Evolutionary conservation across 2,329 filamentous ascomycete genomes (phyloP), one percentile per base, ranked within the genome.

Genomic region (Aspergillus cejpii): DNA sequence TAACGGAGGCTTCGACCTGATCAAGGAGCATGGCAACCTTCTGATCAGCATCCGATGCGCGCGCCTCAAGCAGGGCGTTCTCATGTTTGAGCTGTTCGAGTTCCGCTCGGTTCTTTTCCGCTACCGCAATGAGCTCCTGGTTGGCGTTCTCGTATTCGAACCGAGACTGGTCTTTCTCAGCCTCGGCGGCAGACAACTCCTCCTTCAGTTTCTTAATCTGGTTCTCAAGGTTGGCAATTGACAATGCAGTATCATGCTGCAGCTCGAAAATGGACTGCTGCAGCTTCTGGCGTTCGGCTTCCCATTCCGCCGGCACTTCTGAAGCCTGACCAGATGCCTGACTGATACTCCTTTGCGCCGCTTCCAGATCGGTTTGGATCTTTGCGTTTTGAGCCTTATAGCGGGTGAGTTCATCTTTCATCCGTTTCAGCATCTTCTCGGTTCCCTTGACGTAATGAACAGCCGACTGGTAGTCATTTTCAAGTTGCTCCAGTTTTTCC

Each of bases 401-500:
- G 46, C 89, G 87, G 43, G 85, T 77, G n/a, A 98, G 76, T 69
- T 98, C 92, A 60, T 96, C 89, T 73, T 97, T 97, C 77, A 98
- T 91, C 67, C 94, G 91, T 68, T 92, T 90, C 39, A 98, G 79
- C 89, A 98, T 96, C 77, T 96, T 97, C 69, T 98, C 92, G 1
- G 92, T 97, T 47, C 92, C 92, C 68, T 95, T 94, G 55, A 98
- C 87, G 61, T 98, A 98, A 67, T 96, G 92, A 39, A 97, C 90
- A 12, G 92, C 91, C 33, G 92, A 95, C 67, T 96, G 89, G 64
- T 98, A 96, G 65, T 98, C 92, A 63, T 90, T 94, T 69, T 97
- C 90, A 24, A 98, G 80, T 62, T 95, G 90, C 47, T 87, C 80
- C 41, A 98, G 77, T 67, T 96, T 96, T 64, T 96, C 90, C 50